Conservation (phyloP, 768 basidiomycete genomes). For the Chalciporus sphaerocephalus region DNA sequence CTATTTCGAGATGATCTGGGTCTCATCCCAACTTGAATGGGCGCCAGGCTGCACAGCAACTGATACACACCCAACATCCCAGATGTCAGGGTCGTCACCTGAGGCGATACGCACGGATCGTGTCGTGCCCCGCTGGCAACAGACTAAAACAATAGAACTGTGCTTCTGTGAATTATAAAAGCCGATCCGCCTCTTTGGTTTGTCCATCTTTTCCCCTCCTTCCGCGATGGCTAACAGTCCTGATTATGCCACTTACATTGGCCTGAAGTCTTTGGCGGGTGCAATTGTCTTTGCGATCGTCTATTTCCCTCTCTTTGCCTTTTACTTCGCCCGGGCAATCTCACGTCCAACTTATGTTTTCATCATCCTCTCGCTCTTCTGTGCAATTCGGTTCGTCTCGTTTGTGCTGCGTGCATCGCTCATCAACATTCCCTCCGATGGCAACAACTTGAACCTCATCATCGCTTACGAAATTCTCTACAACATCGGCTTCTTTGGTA, state of each 20-base stretch:
- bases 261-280: constrained; percentile 23
- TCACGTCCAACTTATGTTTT: constrained; percentile 18
- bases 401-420: constrained; percentile 19
- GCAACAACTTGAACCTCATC: constrained; percentile 18
- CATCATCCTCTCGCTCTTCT: constrained; percentile 25
- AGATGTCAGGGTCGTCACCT: no score
- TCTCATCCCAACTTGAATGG: no score
- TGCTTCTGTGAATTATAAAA: no score
- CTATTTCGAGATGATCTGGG: no score
- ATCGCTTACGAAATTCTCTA: constrained; percentile 32
- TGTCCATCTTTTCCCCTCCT: background rate
- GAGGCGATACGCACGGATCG: no score
- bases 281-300: constrained; percentile 26
- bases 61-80: no score
- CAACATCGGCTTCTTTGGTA: constrained; percentile 33
- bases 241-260: constrained; percentile 17
- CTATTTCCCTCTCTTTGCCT: constrained; percentile 19
- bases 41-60: no score
- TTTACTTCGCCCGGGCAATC: constrained; percentile 13
- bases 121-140: no score
- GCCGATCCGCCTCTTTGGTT: background rate
- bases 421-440: constrained; percentile 15
- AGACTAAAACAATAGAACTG: no score
- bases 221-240: constrained; percentile 6
- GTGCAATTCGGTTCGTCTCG: constrained; percentile 15